Evolutionary conservation across 2,329 filamentous ascomycete genomes (phyloP), one percentile per base, ranked within the genome.

Genomic region (Esteya vermicola): DNA sequence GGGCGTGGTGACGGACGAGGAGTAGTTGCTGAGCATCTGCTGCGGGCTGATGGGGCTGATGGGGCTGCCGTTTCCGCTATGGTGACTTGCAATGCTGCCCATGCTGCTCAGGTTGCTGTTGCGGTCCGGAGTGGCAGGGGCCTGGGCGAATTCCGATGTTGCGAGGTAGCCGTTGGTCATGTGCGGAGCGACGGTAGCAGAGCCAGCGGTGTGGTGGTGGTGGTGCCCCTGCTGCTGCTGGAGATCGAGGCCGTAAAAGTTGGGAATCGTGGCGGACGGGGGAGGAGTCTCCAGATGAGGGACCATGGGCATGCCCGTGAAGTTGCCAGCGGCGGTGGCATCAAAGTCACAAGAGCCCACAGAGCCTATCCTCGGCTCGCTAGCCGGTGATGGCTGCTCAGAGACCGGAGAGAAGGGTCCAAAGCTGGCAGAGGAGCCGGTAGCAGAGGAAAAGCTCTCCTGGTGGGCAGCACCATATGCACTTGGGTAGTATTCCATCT

Each of bases 11-110:
- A 86, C 89, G 27, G 86, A 94, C 46, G 86, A 84, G 42, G 71
- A 93, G 30, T 88, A 91, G 50, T 79, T 85, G 33, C 73, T 80
- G 47, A 75, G 84, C 47, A 77, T 93, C 48, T 85, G 82, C 45
- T 81, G 93, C 56, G 79, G 81, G 34, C 85, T 81, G 8, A 18
- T 35, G 19, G 40, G 43, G 23, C 41, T 41, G 22, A 16, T 19
- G 12, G 33, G 36, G 34, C 36, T 39, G 14, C 38, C 28, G 19
- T 16, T 25, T 20, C 47, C 45, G 42, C 36, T 39, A 27, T 43
- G 37, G 42, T 45, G 47, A 42, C 38, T 31, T n/a, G n/a, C n/a
- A 10, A 33, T 38, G 34, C 36, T 39, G 14, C 38, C 28, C 14
- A 13, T 25, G 27, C 47, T 47, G 42, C 36, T 39, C 27, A 45